Base-by-base conservation (phyloP, 2,329 filamentous ascomycete genomes). In the Penicillium occitanis region DNA sequence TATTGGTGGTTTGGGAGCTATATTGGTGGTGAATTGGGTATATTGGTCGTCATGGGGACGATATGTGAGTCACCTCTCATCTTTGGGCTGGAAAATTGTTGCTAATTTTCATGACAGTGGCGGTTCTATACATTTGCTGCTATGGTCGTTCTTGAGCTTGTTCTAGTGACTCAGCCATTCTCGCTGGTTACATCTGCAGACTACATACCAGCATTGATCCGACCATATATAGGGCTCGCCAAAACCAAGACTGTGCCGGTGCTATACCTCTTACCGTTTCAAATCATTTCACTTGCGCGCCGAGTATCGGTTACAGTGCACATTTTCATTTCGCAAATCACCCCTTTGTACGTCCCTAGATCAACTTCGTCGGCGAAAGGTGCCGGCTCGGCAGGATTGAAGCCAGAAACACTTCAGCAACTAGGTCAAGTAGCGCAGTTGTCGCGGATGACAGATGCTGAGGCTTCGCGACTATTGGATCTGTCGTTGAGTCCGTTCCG, bases 401-500 rank as follows among this genome's bases (percentile, higher is more conserved):
- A 73, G 64, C 76, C 68, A 80, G 86, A 73, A 81, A 85, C 77
- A 73, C 80, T 86, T 53, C 85, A 90, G 75, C 88, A 88, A 63
- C 77, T 97, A 14, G 85, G 88, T 50, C 84, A 90, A 40, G 78
- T 97, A 11, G 87, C 91, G 70, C 80, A 81, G 22, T 76, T 89
- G 55, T 81, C 87, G 0, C 81, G 80, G 61, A 81, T 85, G 62
- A 79, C 90, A 10, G 90, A 95, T 70, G 77, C 80, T n/a, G 93
- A 97, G 74, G 84, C 90, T 0, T 80, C 81, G 6, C 84, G 90
- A 64, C 77, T 96, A 67, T 80, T 97, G 75, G 88, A 90, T 57
- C 83, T 96, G 76, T 92, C 96, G 73, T 85, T 93, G 77, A 88
- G 88, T 62, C 94, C 94, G 0, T 97, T 93, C 77, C 87, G 84